phyloP scores from a whole-genome alignment of 2,329 filamentous ascomycete species.

The Calonectria fujianensis region DNA sequence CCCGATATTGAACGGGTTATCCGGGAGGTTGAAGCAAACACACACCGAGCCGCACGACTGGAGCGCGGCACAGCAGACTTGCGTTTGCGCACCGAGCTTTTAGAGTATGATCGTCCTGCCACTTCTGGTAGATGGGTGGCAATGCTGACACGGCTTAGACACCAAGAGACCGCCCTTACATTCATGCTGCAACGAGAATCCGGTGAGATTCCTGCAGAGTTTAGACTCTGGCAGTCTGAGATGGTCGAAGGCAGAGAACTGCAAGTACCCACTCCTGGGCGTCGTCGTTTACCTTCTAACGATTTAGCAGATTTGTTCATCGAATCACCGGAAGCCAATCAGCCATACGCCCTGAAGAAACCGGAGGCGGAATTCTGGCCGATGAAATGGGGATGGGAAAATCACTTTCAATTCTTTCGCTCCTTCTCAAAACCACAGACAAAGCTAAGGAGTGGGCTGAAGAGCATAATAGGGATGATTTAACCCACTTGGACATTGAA shows the following conservation, averaged over 20 bases:
- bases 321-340: conserved; percentile 63
- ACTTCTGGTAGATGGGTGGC: no score
- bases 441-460: conserved; percentile 61
- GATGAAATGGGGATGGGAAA: conserved; percentile 79
- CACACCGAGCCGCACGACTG: conserved; percentile 47
- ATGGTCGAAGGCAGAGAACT: conserved; percentile 53
- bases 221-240: conserved; percentile 58
- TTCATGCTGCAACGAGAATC: conserved; percentile 64
- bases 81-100: conserved; percentile 49
- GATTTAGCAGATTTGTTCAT: conserved; percentile 59
- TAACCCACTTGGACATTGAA: conserved; percentile 39
- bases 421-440: conserved; percentile 65
- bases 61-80: conserved; percentile 46
- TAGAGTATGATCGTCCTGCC: conserved; percentile 47
- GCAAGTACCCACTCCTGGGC: conserved; percentile 32
- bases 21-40: conserved; percentile 45
- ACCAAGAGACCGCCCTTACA: conserved; percentile 61
- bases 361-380: conserved; percentile 70
- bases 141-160: conserved; percentile 51
- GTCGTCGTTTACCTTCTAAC: not conserved
- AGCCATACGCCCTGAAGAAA: conserved; percentile 54
- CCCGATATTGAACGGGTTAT: conserved; percentile 36
- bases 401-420: conserved; percentile 70
- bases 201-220: conserved; percentile 56
- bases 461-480: conserved; percentile 44